These are phyloP conservation scores for Malassezia nana DNA, from an alignment of 1,284 basidiomycete genomes.

Conservation along the genomic window DNA sequence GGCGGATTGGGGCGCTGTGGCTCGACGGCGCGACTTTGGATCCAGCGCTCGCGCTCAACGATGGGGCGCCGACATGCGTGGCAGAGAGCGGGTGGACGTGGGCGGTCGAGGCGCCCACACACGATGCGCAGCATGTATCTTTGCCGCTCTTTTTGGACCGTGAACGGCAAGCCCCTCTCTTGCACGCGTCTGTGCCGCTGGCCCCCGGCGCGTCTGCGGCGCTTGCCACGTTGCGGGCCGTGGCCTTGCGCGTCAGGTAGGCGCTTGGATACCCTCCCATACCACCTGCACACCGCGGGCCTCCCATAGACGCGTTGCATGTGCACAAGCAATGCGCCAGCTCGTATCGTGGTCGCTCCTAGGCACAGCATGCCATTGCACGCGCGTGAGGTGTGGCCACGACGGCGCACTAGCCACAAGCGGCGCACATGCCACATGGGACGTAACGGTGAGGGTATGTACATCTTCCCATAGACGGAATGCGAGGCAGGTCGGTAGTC, in stretches of 20 bases:
- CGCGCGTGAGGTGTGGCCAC: neutral
- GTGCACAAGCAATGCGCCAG: neutral
- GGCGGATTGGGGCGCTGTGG: conserved; percentile 29
- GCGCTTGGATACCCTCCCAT: neutral
- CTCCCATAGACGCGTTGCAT: neutral
- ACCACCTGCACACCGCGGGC: neutral
- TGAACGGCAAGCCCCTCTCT: conserved; percentile 77
- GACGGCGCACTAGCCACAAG: neutral
- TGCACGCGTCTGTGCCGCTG: conserved; percentile 60
- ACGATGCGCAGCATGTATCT: conserved; percentile 49
- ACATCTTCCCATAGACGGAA: neutral
- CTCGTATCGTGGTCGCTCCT: neutral
- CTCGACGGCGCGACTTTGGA: conserved; percentile 33
- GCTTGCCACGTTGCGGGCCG: conserved; percentile 35
- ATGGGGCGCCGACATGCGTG: conserved; percentile 30
- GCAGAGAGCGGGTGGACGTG: conserved; percentile 30
- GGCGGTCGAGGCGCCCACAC: conserved; percentile 7
- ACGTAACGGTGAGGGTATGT: neutral
- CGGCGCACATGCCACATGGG: neutral
- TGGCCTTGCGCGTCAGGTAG: conserved; percentile 36
- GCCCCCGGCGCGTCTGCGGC: conserved; percentile 49
- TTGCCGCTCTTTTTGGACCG: conserved; percentile 83
- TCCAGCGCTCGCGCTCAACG: conserved; percentile 21
- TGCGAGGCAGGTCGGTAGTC: neutral
- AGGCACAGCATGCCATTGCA: neutral